Evolutionary conservation across 805 yeast genomes (phyloP), one percentile per base, ranked within the genome.

Genomic region (Kazachstania bromeliacearum): DNA sequence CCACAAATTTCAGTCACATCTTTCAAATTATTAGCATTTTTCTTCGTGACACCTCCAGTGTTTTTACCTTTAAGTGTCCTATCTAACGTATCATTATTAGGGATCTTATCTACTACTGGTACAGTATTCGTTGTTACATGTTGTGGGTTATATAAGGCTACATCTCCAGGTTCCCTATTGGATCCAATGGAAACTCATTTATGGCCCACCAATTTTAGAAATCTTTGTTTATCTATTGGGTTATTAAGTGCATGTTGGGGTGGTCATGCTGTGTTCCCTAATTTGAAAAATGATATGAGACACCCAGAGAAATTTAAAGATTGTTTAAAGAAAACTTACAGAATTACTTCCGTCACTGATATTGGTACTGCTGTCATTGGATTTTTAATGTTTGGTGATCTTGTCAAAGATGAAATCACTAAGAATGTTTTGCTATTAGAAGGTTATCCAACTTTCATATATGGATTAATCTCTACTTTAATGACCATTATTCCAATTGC

Each of bases 401-500:
- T 55, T 5, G 77, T 83, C 20, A 55, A 71, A 32, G 89, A 84
- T 50, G 87, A 84, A 41, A 69, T 88, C 39, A 83, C 94, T 2
- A 81, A 82, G 50, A 82, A 81, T 39, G 66, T 87, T 30, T 66
- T 87, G 57, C 50, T 66, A 9, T 79, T 82, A 3, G 48, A 62
- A 4, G 83, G 85, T 0, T 85, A 81, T 51, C 94, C 95, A 1
- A 47, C 55, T 10, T 71, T 74, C 56, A 67, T 81, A 1, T 69
- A 70, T 36, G 64, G 76, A 24, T 66, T 71, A 18, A 65, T 87
- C 31, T 77, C 87, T 32, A 67, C 70, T 0, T 61, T 82, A 28
- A 80, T 85, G 71, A 82, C 94, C n/a, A 46, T 85, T 5, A 73
- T 87, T 17, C 95, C 96, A 1, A 57, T 85, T 21, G 84, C 95